A percentile compares a stretch with the other conserved stretches of the same genome.
Conservation (phyloP, 2,329 filamentous ascomycete genomes). For the Mycosphaerella arachidis region DNA sequence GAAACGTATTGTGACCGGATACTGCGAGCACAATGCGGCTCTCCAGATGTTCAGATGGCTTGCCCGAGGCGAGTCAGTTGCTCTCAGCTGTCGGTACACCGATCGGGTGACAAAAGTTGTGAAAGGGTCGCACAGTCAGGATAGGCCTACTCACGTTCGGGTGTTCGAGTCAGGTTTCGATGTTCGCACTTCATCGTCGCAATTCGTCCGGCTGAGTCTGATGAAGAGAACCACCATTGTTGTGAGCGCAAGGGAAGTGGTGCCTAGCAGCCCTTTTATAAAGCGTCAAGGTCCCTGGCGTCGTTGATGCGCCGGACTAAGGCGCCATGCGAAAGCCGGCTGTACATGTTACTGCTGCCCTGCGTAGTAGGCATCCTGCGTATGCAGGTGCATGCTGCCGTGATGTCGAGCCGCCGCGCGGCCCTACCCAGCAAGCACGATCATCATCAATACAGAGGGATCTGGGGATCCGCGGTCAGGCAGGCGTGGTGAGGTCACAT, state of each 20-base stretch:
- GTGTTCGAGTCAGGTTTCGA: constrained; percentile 9
- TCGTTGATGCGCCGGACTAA: constrained; percentile 11
- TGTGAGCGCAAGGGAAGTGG: not conserved
- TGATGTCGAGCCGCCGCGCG: constrained; percentile 16
- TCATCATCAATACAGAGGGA: too few species aligned
- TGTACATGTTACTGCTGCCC: constrained; percentile 14
- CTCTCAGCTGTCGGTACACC: constrained; percentile 1
- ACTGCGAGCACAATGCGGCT: constrained; percentile 5
- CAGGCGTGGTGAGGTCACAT: constrained; percentile 8
- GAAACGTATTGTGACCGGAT: not conserved
- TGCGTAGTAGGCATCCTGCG: constrained; percentile 13
- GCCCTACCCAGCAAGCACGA: constrained; percentile 17
- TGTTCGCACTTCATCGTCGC: not conserved
- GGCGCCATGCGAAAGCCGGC: constrained; percentile 15
- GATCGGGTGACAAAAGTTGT: constrained; percentile 14
- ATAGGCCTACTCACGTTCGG: constrained; percentile 11
- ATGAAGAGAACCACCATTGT: not conserved
- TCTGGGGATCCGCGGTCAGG: constrained; percentile 12
- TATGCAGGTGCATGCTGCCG: constrained; percentile 20
- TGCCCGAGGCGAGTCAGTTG: constrained; percentile 13
- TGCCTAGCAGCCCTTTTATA: constrained; percentile 2
- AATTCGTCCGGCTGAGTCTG: not conserved
- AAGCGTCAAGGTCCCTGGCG: constrained; percentile 15
- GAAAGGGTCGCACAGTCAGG: constrained; percentile 5
- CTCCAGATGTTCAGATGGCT: constrained; percentile 7